Evolutionary conservation across 164 flowering plant species (phyloP), one percentile per base, ranked within the genome.

Genomic region (Echeveria elegans): DNA sequence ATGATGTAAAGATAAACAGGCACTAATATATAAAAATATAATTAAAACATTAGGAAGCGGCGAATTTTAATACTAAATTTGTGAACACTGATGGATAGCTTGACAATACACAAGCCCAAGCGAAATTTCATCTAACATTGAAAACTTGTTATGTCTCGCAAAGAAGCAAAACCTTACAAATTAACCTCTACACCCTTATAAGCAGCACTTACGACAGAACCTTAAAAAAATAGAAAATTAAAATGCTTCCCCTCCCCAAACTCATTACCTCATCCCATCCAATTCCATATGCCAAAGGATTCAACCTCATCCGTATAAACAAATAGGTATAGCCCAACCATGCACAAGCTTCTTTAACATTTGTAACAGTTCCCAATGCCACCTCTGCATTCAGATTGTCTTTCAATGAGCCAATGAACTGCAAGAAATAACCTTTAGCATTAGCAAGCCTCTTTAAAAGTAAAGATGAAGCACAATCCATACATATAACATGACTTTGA

Each of bases 241-340:
- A 43, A 37, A 26, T 28, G 29, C n/a, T 38, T 45, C 16, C n/a
- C 41, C 18, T 16, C 43, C 18, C 5, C 12, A 12, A 6, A 62
- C 12, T 59, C 2, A 15, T 52, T 84, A 94, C 99, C 97, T 95
- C 99, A 73, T 95, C 99, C 99, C 99, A 95, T 68, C 94, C 94
- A 76, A 95, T 87, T 36, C 98, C 99, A 85, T 95, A 95, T 64
- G 85, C 96, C 83, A 95, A 74, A 36, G 99, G 99, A 75, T 95
- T 95, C 72, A 85, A 75, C 68, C 83, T 89, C 97, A 95, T 95
- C 77, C 99, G 82, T 72, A 95, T 87, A 68, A 86, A 92, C 68
- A 95, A 89, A 80, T 95, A 95, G 14, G 99, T 95, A 74, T 95
- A 95, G 14, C 99, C 97, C 74, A 95, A 90, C 99, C 99, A 95